These are phyloP conservation scores for Nymphaea thermarum DNA, from an alignment of 164 flowering plant genomes.

Conservation along the genomic window DNA sequence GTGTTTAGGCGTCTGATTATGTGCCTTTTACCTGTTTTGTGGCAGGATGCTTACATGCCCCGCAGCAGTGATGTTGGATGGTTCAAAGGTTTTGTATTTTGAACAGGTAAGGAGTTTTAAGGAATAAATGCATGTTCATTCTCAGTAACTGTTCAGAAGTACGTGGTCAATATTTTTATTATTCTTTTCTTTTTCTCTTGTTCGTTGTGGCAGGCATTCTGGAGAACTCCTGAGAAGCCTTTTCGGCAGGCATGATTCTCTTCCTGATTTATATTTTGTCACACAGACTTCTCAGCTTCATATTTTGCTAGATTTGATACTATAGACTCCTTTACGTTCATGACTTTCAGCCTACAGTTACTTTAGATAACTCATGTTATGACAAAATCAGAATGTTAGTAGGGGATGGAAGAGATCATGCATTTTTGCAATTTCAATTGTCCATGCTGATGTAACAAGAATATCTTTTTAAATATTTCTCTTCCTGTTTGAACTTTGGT, in stretches of 20 bases:
- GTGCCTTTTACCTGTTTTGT: background rate
- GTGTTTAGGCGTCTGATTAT: no score
- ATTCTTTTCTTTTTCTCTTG: background rate
- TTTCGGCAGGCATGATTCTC: constrained; percentile 63
- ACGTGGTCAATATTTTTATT: background rate
- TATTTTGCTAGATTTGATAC: no score
- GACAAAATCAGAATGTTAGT: no score
- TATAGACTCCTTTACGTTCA: no score
- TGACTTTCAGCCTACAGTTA: no score
- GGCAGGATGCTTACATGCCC: constrained; percentile 88
- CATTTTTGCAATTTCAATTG: no score
- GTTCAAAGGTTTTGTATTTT: constrained; percentile 71
- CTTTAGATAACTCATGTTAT: no score
- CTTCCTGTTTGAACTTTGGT: no score
- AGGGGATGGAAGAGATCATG: no score
- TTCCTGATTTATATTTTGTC: background rate
- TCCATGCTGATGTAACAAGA: no score
- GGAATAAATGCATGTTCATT: background rate
- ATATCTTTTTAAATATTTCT: no score
- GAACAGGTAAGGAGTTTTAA: constrained; percentile 46
- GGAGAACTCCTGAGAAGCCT: constrained; percentile 97
- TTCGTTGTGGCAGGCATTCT: constrained; percentile 59
- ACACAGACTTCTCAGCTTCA: no score
- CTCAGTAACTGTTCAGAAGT: background rate
- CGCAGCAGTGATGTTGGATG: constrained; percentile 93